phyloP scores from a whole-genome alignment of 768 basidiomycete genomes.

The Tylopilus balloui region DNA sequence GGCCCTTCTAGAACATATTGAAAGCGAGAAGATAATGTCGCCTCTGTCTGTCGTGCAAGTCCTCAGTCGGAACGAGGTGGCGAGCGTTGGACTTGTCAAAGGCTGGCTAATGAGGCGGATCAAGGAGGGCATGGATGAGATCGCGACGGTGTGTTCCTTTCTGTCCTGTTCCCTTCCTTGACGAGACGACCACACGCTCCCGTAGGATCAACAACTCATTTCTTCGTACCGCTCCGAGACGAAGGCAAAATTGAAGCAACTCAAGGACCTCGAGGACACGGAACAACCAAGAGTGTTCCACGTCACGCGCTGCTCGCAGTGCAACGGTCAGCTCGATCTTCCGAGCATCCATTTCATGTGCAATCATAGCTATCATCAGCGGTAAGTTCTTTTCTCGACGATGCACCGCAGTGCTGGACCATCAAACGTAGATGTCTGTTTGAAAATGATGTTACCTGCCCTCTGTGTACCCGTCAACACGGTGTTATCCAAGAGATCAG shows the following conservation, averaged over 20 bases:
- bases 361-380: constrained; percentile 93
- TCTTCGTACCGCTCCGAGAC: constrained; percentile 89
- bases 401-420: not conserved
- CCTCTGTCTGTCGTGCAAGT: constrained; percentile 89
- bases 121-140: constrained; percentile 64
- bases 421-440: constrained; percentile 63
- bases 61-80: constrained; percentile 81
- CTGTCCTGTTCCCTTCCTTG: not conserved
- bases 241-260: constrained; percentile 69
- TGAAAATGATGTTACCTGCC: constrained; percentile 88
- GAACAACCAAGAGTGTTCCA: constrained; percentile 86
- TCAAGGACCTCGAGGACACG: constrained; percentile 74
- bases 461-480: constrained; percentile 81
- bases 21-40: constrained; percentile 77
- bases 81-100: constrained; percentile 88
- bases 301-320: constrained; percentile 88
- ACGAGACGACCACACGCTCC: not conserved
- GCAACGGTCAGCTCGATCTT: constrained; percentile 85
- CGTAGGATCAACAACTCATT: constrained; percentile 82
- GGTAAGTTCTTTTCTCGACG: constrained; percentile 35
- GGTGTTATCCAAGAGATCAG: constrained; percentile 87
- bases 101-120: constrained; percentile 85
- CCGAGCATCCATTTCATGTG: constrained; percentile 98
- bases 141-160: constrained; percentile 62
- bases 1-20: constrained; percentile 69